Evolutionary conservation across 2,329 filamentous ascomycete species (phyloP), one percentile per base, ranked within the genome.

Genomic region (Diaporthe vexans): DNA sequence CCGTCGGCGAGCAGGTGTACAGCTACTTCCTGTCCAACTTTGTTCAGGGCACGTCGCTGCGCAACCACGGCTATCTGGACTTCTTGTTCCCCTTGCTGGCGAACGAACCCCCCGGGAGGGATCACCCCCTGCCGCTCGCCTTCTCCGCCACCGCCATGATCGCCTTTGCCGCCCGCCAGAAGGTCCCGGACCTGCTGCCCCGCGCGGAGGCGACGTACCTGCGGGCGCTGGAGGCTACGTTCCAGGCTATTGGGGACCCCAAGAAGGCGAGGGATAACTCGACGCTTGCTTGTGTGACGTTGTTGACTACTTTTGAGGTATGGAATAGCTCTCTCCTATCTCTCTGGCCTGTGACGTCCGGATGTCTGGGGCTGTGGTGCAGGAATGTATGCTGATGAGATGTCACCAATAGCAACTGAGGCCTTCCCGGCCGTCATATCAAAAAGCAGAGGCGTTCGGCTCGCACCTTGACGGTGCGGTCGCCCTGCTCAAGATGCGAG

Each of bases 301-400:
- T 76, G 29, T 58, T 76, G 56, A 74, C 73, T 7, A 75, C 70
- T 13, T 76, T 75, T 33, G 75, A 76, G 75, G 75, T 76, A 75
- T 54, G 9, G 13, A 4, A 40, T 40, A 2, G 37, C 37, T 29
- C 29, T 29, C 29, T 29, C 29, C n/a, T n/a, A n/a, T 33, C 29
- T 33, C 29, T 33, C 29, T 33, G 29, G 29, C 4, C 29, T 33
- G 29, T 33, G 29, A 6, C 29, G 4, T 33, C 6, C 29, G 29
- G 29, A 29, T 29, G 29, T 5, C 1, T 5, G 29, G 5, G 29
- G 11, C 9, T 37, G 13, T 40, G 37, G 11, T 40, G 11, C 4
- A 40, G 29, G 21, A 21, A 9, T 24, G 35, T 48, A 37, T 65
- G 11, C 68, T 74, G 17, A 74, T 11, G n/a, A 17, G n/a, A 15